A percentile compares a stretch with the other conserved stretches of the same genome.
These are phyloP conservation scores for Pythium pectinolyticum DNA, from an alignment of 352 stramenopile genomes.

Conservation along the genomic window DNA sequence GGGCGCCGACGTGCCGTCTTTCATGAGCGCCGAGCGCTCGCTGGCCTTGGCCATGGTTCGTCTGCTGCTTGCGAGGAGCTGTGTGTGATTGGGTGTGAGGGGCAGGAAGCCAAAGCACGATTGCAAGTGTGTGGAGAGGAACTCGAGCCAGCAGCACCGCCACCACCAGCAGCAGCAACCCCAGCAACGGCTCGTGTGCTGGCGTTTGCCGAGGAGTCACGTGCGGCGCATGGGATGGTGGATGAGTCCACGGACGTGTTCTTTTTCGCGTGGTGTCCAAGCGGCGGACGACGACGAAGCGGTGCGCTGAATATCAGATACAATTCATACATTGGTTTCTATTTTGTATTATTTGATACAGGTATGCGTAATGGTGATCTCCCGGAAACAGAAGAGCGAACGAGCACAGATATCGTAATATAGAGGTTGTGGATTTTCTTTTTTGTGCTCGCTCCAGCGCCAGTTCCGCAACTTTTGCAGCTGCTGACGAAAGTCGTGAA, in stretches of 20 bases:
- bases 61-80: neutral
- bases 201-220: slow-evolving; percentile 1
- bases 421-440: slow-evolving; percentile 2
- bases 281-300: neutral
- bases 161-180: neutral
- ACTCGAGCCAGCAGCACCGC: neutral
- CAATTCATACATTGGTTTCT: neutral
- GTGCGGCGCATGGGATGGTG: slow-evolving; percentile 2
- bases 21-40: slow-evolving; percentile 30
- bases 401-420: neutral
- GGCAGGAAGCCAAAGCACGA: neutral
- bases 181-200: too few species aligned
- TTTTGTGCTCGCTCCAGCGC: neutral
- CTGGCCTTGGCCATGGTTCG: slow-evolving; percentile 12
- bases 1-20: slow-evolving; percentile 3
- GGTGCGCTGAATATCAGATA: neutral
- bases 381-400: neutral
- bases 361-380: neutral
- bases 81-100: neutral
- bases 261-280: slow-evolving; percentile 7
- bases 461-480: neutral
- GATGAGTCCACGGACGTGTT: neutral
- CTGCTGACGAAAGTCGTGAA: neutral
- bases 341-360: neutral
- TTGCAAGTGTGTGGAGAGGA: neutral